phyloP scores from a whole-genome alignment of 1,284 basidiomycete genomes.

The Marasmius tenuissimus region DNA sequence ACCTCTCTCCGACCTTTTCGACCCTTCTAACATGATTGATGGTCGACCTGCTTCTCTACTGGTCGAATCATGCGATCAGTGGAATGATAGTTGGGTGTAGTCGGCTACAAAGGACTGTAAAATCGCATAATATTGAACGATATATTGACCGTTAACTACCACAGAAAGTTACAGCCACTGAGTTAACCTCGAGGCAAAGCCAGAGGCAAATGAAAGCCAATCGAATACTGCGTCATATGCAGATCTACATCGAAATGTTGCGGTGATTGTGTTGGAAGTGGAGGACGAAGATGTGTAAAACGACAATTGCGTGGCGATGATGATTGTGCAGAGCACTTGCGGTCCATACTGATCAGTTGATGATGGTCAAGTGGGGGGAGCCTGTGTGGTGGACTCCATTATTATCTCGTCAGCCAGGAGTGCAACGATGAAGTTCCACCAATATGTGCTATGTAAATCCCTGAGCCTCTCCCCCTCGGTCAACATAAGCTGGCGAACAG shows the following conservation, averaged over 20 bases:
- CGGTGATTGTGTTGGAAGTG: background rate
- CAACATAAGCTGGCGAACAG: background rate
- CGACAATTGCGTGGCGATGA: background rate
- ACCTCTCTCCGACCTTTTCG: too few species aligned
- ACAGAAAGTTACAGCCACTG: too few species aligned
- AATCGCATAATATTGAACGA: too few species aligned
- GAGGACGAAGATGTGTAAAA: background rate
- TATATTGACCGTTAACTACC: too few species aligned
- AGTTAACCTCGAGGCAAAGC: slow-evolving; percentile 16
- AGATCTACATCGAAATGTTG: background rate
- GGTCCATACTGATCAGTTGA: background rate
- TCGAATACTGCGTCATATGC: background rate
- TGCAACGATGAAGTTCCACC: background rate
- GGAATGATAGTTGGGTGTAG: too few species aligned
- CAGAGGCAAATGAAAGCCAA: background rate
- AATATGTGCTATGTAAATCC: background rate
- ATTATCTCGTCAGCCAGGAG: background rate
- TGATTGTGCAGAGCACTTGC: background rate
- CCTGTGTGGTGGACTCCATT: background rate
- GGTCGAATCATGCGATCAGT: too few species aligned
- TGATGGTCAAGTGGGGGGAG: background rate
- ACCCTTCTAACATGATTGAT: too few species aligned
- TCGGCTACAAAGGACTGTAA: too few species aligned
- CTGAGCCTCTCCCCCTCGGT: background rate
- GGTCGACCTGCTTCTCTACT: too few species aligned